Base-by-base conservation (phyloP, 371 early-diverging fungal species). In the Aphelidium insulamus region DNA sequence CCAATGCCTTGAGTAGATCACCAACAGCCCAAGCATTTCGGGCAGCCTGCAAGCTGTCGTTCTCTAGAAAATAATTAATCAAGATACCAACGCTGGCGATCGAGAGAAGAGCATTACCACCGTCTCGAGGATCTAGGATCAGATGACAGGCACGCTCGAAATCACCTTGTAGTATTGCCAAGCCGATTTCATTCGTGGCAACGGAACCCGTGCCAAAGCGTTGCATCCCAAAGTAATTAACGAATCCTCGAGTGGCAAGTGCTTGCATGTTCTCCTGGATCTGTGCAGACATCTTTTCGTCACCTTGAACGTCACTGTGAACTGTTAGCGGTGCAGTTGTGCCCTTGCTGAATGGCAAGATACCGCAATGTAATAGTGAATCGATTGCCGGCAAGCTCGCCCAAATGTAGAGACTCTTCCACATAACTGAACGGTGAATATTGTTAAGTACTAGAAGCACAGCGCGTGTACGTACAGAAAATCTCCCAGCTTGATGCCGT, bases 181-280 rank as follows among this genome's bases (percentile, higher is more conserved):
- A 50, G 2, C 99, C 99, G 16, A 92, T 59, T 9, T 63, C 57
- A 45, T 92, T 85, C 3, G 97, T 90, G 11, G 73, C 60, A 21
- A 85, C 60, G 3, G 64, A 50, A 11, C 72, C 57, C 5, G 85
- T 83, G 15, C 99, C 99, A 52, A 99, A 99, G 23, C 99, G 64
- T 52, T 99, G 99, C 78, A 83, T 80, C 14, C 94, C 99, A 56
- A 72, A 99, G 57, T 97, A 99, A 52, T 99, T 99, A 44, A 95
- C 62, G 47, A 92, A 97, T 1, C 91, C 90, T 23, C 54, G 50
- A 3, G 60, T 43, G 10, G 56, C 44, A 9, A 88, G 52, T 14
- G 72, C 67, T 3, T 45, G 37, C 36, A 82, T 46, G 3, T 50
- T 48, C 14, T 57, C 45, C 23, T 57, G 52, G 4, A 21, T 1